A percentile compares a stretch with the other conserved stretches of the same genome.
Conservation (phyloP, 768 basidiomycete genomes). For the Leucosporidium scottii region DNA sequence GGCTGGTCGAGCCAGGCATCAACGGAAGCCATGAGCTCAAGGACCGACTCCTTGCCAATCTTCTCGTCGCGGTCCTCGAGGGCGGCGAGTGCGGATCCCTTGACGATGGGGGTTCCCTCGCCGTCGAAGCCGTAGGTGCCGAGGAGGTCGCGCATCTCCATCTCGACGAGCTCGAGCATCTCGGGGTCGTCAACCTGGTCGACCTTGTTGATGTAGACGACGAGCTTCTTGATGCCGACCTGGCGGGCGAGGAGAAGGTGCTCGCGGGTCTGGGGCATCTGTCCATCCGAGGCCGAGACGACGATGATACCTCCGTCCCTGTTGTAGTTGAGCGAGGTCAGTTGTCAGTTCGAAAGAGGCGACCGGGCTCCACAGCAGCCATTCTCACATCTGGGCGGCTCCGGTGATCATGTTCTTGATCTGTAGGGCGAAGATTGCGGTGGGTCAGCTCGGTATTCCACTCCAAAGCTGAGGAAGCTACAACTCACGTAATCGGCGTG, state of each 20-base stretch:
- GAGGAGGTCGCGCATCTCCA: constrained; percentile 98
- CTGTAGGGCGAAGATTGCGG: background rate
- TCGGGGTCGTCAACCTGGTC: constrained; percentile 93
- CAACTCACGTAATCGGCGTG: constrained; percentile 22
- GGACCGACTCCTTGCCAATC: constrained; percentile 70
- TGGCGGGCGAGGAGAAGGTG: constrained; percentile 95
- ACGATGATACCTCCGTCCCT: constrained; percentile 55
- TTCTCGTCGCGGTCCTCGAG: constrained; percentile 72
- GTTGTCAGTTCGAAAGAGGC: background rate
- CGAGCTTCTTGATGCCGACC: constrained; percentile 92
- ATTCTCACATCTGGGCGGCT: constrained; percentile 39
- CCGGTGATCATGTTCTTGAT: constrained; percentile 44
- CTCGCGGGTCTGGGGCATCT: constrained; percentile 99
- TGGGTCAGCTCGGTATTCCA: background rate
- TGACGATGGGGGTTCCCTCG: constrained; percentile 93
- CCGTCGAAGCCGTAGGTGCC: constrained; percentile 90
- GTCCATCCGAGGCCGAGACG: constrained; percentile 96
- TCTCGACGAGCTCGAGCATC: constrained; percentile 98
- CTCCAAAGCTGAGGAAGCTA: background rate
- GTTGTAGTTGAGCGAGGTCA: constrained; percentile 6
- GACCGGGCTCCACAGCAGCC: background rate
- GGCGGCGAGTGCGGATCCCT: constrained; percentile 93
- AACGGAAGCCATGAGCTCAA: constrained; percentile 74
- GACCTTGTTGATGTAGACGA: constrained; percentile 99
- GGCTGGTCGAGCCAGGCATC: constrained; percentile 95